Evolutionary conservation across 1,284 basidiomycete species (phyloP).

Genomic region (Agaricales sp.): DNA sequence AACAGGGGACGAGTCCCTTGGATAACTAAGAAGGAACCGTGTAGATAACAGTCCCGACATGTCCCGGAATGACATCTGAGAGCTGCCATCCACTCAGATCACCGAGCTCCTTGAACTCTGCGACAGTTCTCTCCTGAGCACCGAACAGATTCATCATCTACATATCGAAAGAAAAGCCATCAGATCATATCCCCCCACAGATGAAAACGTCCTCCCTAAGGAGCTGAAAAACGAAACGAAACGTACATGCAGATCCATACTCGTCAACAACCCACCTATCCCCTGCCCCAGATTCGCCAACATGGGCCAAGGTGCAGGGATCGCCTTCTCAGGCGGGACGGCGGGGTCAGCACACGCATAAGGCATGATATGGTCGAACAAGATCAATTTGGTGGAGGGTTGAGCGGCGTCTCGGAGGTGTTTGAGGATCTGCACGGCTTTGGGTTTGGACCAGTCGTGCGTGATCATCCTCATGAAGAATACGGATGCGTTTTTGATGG

Average conservation of each 20-base stretch:
- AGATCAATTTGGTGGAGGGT: constrained; percentile 6
- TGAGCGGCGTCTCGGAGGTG: constrained; percentile 7
- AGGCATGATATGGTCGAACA: constrained; percentile 7
- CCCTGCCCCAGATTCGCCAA: not conserved
- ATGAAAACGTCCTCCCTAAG: not conserved
- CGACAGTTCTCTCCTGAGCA: constrained; percentile 19
- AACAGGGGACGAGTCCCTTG: no score
- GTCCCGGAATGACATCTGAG: constrained; percentile 15
- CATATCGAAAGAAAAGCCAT: not conserved
- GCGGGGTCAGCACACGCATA: not conserved
- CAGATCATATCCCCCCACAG: not conserved
- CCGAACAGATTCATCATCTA: constrained; percentile 20
- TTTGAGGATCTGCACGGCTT: constrained; percentile 6
- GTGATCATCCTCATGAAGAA: constrained; percentile 16
- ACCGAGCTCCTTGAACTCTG: constrained; percentile 16
- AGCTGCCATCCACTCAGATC: constrained; percentile 18
- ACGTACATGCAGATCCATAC: not conserved
- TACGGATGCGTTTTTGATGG: constrained; percentile 14
- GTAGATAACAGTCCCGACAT: constrained; percentile 10
- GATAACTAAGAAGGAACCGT: no score
- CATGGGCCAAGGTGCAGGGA: not conserved
- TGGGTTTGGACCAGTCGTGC: constrained; percentile 8
- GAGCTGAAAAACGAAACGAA: not conserved
- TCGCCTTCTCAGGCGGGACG: not conserved
- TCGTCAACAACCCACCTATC: not conserved